Percentiles rank a stretch among this genome's conserved stretches.
Conservation (phyloP, 495 filamentous ascomycete species). For the Hypoxylon crocopeplum region DNA sequence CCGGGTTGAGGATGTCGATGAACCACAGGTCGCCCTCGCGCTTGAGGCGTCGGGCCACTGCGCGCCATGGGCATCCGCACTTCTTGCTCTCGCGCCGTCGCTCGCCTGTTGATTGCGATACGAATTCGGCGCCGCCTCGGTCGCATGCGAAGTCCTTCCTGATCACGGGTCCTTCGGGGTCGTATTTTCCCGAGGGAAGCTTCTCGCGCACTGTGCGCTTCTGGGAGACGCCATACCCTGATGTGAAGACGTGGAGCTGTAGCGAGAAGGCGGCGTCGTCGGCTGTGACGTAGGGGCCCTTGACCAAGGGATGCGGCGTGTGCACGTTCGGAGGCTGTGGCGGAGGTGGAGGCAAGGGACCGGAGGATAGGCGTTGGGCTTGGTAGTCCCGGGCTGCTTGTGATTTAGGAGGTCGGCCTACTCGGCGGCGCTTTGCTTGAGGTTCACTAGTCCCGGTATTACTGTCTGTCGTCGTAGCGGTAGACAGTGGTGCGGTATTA, state of each 20-base stretch:
- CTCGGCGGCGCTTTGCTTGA: slow-evolving; percentile 12
- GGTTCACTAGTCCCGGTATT: neutral
- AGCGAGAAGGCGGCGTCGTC: slow-evolving; percentile 39
- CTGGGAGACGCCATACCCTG: slow-evolving; percentile 42
- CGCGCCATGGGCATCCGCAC: slow-evolving; percentile 38
- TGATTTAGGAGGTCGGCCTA: slow-evolving; percentile 34
- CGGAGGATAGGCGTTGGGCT: slow-evolving; percentile 67
- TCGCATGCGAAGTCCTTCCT: slow-evolving; percentile 42
- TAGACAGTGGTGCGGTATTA: neutral
- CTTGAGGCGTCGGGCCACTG: slow-evolving; percentile 36
- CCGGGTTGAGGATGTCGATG: slow-evolving; percentile 32
- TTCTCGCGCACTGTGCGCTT: slow-evolving; percentile 43
- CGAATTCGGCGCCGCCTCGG: slow-evolving; percentile 38
- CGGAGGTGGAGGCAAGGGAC: slow-evolving; percentile 63
- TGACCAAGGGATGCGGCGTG: slow-evolving; percentile 74
- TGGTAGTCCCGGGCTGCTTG: slow-evolving; percentile 38
- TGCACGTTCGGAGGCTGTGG: slow-evolving; percentile 67
- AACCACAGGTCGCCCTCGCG: slow-evolving; percentile 40
- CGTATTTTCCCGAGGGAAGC: slow-evolving; percentile 39
- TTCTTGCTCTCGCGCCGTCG: slow-evolving; percentile 39
- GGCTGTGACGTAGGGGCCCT: slow-evolving; percentile 58
- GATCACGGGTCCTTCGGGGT: slow-evolving; percentile 36
- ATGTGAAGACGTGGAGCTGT: slow-evolving; percentile 39
- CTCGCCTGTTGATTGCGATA: slow-evolving; percentile 39
- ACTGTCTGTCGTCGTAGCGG: neutral